Conservation (phyloP, 805 yeast species). For the Cyberlindnera euphorbiiphila region DNA sequence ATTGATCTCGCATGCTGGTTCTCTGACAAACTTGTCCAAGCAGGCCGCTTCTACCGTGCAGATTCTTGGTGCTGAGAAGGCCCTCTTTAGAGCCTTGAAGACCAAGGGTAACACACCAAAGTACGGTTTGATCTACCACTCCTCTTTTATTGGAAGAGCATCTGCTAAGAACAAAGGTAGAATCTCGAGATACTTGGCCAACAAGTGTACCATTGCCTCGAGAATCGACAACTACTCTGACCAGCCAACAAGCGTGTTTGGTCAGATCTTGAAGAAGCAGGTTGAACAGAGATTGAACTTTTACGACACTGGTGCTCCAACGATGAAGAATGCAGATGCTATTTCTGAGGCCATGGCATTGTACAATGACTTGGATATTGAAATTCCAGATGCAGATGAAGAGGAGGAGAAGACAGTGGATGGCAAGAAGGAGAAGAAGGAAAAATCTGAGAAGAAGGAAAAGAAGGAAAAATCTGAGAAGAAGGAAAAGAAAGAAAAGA, state of each 20-base stretch:
- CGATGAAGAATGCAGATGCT: constrained; percentile 94
- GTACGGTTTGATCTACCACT: constrained; percentile 95
- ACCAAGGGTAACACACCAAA: constrained; percentile 99
- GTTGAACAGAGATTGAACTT: constrained; percentile 96
- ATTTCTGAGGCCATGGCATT: constrained; percentile 85
- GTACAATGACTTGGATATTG: constrained; percentile 46
- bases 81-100: constrained; percentile 96
- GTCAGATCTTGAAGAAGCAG: constrained; percentile 88
- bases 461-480: constrained; percentile 49
- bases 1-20: constrained; percentile 97
- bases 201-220: constrained; percentile 98
- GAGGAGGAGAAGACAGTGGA: constrained; percentile 32
- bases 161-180: constrained; percentile 97
- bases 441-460: constrained; percentile 48
- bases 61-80: constrained; percentile 98
- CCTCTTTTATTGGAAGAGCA: constrained; percentile 96
- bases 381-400: constrained; percentile 34
- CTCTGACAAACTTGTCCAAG: constrained; percentile 91
- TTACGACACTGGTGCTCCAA: constrained; percentile 94
- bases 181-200: constrained; percentile 96
- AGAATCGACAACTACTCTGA: constrained; percentile 98
- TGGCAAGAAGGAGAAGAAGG: constrained; percentile 45
- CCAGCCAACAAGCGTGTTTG: constrained; percentile 86
- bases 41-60: constrained; percentile 99
- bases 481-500: constrained; percentile 46